Base-by-base conservation (phyloP, 768 basidiomycete species). In the Crepidotus variabilis region DNA sequence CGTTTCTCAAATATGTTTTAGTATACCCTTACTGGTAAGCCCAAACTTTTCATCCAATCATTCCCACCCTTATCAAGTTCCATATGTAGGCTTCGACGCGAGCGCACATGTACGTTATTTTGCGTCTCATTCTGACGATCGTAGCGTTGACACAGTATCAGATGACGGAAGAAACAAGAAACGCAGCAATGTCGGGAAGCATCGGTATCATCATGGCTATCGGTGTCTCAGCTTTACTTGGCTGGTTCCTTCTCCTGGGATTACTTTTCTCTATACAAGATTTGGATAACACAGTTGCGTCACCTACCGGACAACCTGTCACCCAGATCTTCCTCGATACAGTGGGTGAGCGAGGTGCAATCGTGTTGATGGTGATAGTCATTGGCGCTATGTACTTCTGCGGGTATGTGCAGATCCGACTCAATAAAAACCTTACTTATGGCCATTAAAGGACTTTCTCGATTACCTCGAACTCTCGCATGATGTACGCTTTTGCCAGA, bases 401-500 rank as follows among this genome's bases (percentile, higher is more conserved):
- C 67, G 85, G 85, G 82, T 83, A 58, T 45, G 78, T 61, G 10
- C 9, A n/a, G 4, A 51, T 35, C 21, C n/a, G 21, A 4, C 16
- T 3, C 3, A 21, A n/a, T 46, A 10, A 46, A 11, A 10, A 3
- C 16, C 3, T 10, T n/a, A n/a, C 43, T 46, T 48, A 3, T 20
- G 20, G 28, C 16, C 33, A 32, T 21, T 8, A 5, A 54, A 86
- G 86, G 13, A 87, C 85, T 0, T 92, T 92, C 71, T 89, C 87
- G 0, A 71, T 92, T 50, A 90, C 89, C 0, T 85, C 84, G 0
- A 92, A 91, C 65, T 87, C 85, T 2, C 78, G 90, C 0, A 91
- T 91, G 89, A 88, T 88, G 85, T 92, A 84, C 65, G 86, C 88
- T 0, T 91, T 90, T 63, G 78, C 87, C 2, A 80, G 90, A 35